phyloP scores from a whole-genome alignment of 108 stramenopile species.

The Conticribra weissflogii region DNA sequence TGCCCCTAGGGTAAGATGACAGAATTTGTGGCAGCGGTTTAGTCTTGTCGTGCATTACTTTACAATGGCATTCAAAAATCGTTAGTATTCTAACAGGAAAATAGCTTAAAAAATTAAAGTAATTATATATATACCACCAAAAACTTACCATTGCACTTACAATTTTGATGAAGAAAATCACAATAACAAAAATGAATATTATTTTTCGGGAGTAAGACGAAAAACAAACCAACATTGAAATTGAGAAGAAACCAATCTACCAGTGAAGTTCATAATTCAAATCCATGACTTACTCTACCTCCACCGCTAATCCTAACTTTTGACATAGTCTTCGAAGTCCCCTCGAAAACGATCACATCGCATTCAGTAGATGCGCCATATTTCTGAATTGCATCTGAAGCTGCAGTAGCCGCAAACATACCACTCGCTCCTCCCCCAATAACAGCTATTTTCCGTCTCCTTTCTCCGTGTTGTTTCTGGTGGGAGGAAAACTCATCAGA shows the following conservation, averaged over 20 bases:
- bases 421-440: slow-evolving; percentile 70
- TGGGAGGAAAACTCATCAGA: not conserved
- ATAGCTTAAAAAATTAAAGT: too few species aligned
- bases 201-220: too few species aligned
- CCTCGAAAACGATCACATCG: slow-evolving; percentile 88
- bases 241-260: too few species aligned
- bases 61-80: not conserved
- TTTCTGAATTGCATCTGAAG: slow-evolving; percentile 37
- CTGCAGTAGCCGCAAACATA: slow-evolving; percentile 61
- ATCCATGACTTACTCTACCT: slow-evolving; percentile 60
- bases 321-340: slow-evolving; percentile 68
- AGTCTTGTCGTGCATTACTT: slow-evolving; percentile 85
- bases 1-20: slow-evolving; percentile 87
- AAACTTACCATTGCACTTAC: not conserved
- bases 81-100: too few species aligned
- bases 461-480: not conserved
- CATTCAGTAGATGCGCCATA: slow-evolving; percentile 1
- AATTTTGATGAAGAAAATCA: too few species aligned
- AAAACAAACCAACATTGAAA: too few species aligned
- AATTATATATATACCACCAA: not conserved
- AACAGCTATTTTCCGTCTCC: slow-evolving; percentile 47
- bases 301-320: slow-evolving; percentile 96
- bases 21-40: slow-evolving; percentile 77
- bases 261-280: too few species aligned
- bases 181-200: too few species aligned